These are phyloP conservation scores for Stylonectria norvegica DNA, from an alignment of 2,329 filamentous ascomycete species.

Conservation along the genomic window DNA sequence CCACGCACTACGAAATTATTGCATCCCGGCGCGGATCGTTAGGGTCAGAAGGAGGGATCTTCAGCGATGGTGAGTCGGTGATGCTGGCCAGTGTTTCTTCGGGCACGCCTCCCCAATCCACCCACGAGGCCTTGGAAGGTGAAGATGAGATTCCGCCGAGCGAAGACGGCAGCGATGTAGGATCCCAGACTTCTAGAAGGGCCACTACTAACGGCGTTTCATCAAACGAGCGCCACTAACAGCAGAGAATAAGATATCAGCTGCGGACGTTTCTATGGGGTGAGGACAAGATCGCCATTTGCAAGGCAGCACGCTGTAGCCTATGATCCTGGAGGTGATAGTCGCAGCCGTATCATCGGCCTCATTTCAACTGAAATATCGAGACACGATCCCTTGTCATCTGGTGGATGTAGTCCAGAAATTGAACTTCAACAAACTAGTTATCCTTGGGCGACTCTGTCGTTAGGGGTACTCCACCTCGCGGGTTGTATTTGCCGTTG, in stretches of 20 bases:
- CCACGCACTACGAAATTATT: slow-evolving; percentile 9
- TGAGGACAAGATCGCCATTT: slow-evolving; percentile 13
- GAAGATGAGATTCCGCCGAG: slow-evolving; percentile 5
- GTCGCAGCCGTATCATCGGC: too few relatives aligned
- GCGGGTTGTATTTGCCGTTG: too few relatives aligned
- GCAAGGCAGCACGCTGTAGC: slow-evolving; percentile 9
- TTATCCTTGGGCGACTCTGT: too few relatives aligned
- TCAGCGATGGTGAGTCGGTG: slow-evolving; percentile 8
- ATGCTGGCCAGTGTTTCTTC: slow-evolving; percentile 6
- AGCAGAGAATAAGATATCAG: slow-evolving; percentile 7
- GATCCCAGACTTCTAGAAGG: slow-evolving; percentile 10
- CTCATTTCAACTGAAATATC: neutral
- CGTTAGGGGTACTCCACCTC: too few relatives aligned
- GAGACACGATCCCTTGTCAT: neutral
- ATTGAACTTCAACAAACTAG: too few relatives aligned
- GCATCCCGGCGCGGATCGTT: slow-evolving; percentile 5
- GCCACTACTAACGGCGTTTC: slow-evolving; percentile 2
- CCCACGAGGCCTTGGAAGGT: slow-evolving; percentile 4
- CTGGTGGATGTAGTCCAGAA: too few relatives aligned
- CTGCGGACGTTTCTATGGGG: slow-evolving; percentile 9
- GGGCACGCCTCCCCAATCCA: slow-evolving; percentile 3
- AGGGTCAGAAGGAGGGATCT: slow-evolving; percentile 7
- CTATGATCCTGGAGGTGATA: too few relatives aligned
- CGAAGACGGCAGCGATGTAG: slow-evolving; percentile 10
- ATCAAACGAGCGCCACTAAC: neutral